Evolutionary conservation across 129 eudicot genomes (phyloP).

Genomic region (Centella asiatica): DNA sequence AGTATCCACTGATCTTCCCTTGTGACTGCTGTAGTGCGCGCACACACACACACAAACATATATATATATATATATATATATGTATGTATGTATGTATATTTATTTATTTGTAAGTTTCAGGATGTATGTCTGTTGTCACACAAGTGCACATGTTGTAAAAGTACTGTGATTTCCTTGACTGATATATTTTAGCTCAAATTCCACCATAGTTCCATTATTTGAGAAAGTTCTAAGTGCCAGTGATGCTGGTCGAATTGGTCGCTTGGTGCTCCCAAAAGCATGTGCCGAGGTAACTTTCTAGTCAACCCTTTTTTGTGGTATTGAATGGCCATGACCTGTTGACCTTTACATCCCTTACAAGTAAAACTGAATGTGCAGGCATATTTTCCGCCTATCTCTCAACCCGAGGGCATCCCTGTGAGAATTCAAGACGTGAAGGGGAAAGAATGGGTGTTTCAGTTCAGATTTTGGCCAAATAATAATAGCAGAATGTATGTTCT

Average conservation of each 20-base stretch:
- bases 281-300: conserved; percentile 84
- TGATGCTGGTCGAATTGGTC: conserved; percentile 99
- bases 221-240: conserved; percentile 96
- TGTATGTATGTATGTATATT: neutral
- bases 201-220: conserved; percentile 82
- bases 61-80: neutral
- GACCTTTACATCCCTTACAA: conserved; percentile 8
- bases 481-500: conserved; percentile 97
- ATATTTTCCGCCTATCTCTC: conserved; percentile 94
- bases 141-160: no score
- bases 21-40: neutral
- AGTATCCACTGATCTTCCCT: conserved; percentile 63
- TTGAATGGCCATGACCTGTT: conserved; percentile 3
- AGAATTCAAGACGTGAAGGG: conserved; percentile 95
- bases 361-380: conserved; percentile 46
- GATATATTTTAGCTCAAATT: conserved; percentile 56
- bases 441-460: conserved; percentile 95
- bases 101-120: no score
- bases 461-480: conserved; percentile 98
- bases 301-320: neutral
- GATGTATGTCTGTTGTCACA: no score
- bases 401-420: conserved; percentile 94
- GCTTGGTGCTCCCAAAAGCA: conserved; percentile 99
- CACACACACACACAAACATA: neutral
- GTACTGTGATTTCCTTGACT: conserved; percentile 43